Evolutionary conservation across 345 rosid species (phyloP).

Genomic region (Streptanthus diversifolius): DNA sequence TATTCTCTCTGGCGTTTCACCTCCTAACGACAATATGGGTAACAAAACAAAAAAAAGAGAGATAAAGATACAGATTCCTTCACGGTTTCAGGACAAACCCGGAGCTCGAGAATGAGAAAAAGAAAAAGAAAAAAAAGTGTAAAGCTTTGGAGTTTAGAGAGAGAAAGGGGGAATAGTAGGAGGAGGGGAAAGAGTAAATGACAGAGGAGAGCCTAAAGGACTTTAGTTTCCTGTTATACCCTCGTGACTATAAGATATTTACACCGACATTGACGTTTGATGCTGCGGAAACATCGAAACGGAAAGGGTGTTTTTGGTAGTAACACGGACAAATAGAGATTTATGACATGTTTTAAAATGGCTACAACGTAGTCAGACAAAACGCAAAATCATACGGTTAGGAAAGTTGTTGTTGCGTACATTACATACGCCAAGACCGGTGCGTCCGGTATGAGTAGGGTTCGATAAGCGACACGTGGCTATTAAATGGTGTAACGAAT

Average conservation of each 20-base stretch:
- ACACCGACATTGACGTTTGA: constrained; percentile 28
- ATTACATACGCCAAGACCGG: neutral
- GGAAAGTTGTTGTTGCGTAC: constrained; percentile 4
- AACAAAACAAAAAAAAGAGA: neutral
- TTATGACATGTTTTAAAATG: neutral
- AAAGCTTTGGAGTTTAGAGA: neutral
- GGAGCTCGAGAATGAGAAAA: constrained; percentile 16
- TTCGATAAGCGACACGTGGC: constrained; percentile 17
- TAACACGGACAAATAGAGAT: neutral
- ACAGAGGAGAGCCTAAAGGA: constrained; percentile 27
- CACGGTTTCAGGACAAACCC: constrained; percentile 19
- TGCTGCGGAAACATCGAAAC: neutral
- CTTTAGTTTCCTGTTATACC: neutral
- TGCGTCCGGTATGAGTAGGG: neutral
- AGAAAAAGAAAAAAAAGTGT: neutral
- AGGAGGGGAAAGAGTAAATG: constrained; percentile 24
- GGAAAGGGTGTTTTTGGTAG: constrained; percentile 28
- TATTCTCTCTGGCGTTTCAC: neutral
- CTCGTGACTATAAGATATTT: constrained; percentile 7
- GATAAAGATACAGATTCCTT: constrained; percentile 2
- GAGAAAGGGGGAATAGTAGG: neutral
- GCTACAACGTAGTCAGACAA: constrained; percentile 5
- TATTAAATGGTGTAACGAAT: neutral
- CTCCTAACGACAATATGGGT: neutral
- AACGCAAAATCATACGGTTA: constrained; percentile 4